Evolutionary conservation across 1,284 basidiomycete species (phyloP), one percentile per base, ranked within the genome.

Genomic region (Cerioporus squamosus): DNA sequence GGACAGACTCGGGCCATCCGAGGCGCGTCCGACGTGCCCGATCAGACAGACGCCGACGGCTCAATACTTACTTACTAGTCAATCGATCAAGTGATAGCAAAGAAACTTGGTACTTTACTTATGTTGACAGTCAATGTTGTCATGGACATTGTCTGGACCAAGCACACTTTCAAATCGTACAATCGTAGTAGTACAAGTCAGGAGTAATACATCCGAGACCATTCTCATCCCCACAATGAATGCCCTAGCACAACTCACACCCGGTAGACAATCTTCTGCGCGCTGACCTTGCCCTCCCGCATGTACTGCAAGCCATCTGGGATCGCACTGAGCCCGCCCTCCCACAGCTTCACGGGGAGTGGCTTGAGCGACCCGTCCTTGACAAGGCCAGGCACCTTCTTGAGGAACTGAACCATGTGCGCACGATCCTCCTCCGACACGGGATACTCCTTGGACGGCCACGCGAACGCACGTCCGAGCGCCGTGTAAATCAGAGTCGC

Each of bases 231-330:
- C 2, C 29, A 29, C 10, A 10, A 29, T 29, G 10, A 8, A 29
- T 29, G 26, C 9, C 33, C 33, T 36, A 9, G 33, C 33, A 36
- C 33, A 12, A 15, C 47, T 39, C 39, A 55, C 22, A 62, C 44
- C 8, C 61, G 44, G 42, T 66, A 66, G 38, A 70, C 68, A 33
- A 70, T 58, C 64, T 70, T 70, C 59, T 69, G 65, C 6, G 58
- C 68, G 51, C 62, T 68, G 38, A 63, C 60, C 59, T 61, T 66
- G 10, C 67, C 68, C 56, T 68, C 60, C 3, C 55, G 38, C 66
- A 69, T 63, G 33, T 62, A 68, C 46, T 68, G 57, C 55, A 70
- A 39, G 12, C 66, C 69, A 5, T 65, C 68, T 6, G 60, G 50
- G 8, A 69, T 47, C n/a, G 52, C 62, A 6, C 39, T 44, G 17